Base-by-base conservation (phyloP, 257 asterid species). In the Marsdenia floribunda region DNA sequence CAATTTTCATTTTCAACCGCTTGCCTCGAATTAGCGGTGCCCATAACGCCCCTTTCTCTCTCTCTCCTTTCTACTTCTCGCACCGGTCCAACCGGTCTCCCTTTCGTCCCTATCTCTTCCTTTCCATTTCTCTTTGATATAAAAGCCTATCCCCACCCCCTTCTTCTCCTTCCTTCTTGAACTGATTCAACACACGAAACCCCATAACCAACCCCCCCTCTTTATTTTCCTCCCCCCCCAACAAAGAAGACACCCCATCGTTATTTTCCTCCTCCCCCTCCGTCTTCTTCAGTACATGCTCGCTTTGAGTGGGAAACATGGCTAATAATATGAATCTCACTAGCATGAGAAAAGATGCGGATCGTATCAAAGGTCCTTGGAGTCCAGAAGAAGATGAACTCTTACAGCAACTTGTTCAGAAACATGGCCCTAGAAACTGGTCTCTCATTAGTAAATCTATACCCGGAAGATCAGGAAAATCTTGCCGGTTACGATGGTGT, bases 301-400 rank as follows among this genome's bases (percentile, higher is more conserved):
- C 24, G 49, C 35, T 16, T 60, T 47, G 49, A 79, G 35, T 2
- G 49, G 11, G 10, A 12, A 12, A 66, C 2, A 82, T 42, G 75
- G 37, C 57, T 13, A 78, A 69, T 13, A 78, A 69, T 22, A 46
- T 55, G 11, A 75, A 37, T 33, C 40, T 49, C 65, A 11, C 29
- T 33, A n/a, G 44, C n/a, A 72, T 54, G 38, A 87, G 84, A 79
- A 81, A 78, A 76, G 95, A 88, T 78, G 54, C 77, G 81, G 98
- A 91, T 89, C 97, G 97, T 76, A 88, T 90, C 81, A 94, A 90
- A 78, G 97, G 98, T 4, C 98, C 98, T 2, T 94, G 98, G 98
- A 91, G 97, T 75, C 96, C 97, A 3, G 97, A 91, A 42, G 98
- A 93, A 52, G 98, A 93, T 70, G 95, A 88, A 29, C 84, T 82